Percentiles rank a stretch among this genome's conserved stretches.
Conservation (phyloP, 495 filamentous ascomycete species). For the Geopyxis carbonaria region DNA sequence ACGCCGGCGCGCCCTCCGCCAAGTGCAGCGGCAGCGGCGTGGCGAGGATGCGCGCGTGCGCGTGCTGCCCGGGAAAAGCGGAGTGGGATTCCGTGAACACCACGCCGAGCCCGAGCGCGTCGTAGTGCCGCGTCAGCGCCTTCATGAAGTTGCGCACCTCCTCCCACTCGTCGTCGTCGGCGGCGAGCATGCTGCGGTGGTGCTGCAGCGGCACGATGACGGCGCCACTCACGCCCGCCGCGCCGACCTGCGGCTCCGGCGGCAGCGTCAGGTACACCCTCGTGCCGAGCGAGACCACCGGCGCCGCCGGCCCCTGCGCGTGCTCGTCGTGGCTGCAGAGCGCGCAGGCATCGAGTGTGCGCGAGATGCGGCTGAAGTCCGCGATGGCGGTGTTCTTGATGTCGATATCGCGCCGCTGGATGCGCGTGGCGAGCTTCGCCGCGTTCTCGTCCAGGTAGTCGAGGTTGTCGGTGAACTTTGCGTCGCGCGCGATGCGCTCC, state of each 20-base stretch:
- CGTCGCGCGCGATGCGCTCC: constrained; percentile 82
- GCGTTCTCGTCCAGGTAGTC: constrained; percentile 98
- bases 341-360: constrained; percentile 71
- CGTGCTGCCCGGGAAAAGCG: constrained; percentile 55
- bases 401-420: constrained; percentile 74
- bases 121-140: constrained; percentile 78
- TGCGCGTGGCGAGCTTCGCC: constrained; percentile 68
- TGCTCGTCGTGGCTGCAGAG: constrained; percentile 88
- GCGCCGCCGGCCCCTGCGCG: constrained; percentile 69
- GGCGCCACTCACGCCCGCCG: constrained; percentile 61
- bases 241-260: constrained; percentile 71
- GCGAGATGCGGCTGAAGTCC: constrained; percentile 82
- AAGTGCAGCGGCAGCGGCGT: constrained; percentile 76
- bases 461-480: constrained; percentile 76
- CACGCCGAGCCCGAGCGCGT: constrained; percentile 74
- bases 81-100: constrained; percentile 91
- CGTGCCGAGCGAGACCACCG: constrained; percentile 76
- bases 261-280: constrained; percentile 77
- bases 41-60: constrained; percentile 71
- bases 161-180: constrained; percentile 98
- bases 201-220: constrained; percentile 84
- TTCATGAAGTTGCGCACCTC: constrained; percentile 99
- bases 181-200: constrained; percentile 77
- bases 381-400: constrained; percentile 74
- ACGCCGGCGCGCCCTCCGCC: constrained; percentile 79